Conservation (phyloP, 2,329 filamentous ascomycete species). For the Lecanicillium sp. region DNA sequence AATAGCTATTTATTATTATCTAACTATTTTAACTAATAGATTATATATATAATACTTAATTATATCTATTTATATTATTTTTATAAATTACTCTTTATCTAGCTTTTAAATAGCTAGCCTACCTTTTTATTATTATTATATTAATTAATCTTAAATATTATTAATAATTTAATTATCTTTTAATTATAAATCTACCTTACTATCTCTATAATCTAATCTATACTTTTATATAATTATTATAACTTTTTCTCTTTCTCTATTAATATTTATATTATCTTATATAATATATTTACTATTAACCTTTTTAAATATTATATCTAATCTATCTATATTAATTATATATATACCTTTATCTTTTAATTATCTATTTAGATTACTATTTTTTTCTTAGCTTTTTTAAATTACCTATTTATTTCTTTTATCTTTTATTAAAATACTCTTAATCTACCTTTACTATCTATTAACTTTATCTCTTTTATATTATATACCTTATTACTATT, state of each 20-base stretch:
- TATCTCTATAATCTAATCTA: not conserved
- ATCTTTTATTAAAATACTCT: not conserved
- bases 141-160: not conserved
- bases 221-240: constrained; percentile 1
- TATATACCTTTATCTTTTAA: not conserved
- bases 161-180: not conserved
- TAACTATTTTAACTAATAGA: too few species aligned
- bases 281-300: not conserved
- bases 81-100: constrained; percentile 1
- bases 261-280: not conserved
- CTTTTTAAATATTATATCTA: not conserved
- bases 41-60: too few species aligned
- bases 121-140: not conserved
- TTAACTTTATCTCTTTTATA: not conserved
- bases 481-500: too few species aligned
- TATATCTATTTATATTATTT: not conserved
- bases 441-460: not conserved
- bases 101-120: not conserved
- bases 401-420: not conserved
- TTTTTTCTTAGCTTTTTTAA: too few species aligned
- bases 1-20: too few species aligned
- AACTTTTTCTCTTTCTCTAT: not conserved
- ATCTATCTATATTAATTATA: not conserved
- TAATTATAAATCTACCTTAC: not conserved
- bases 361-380: not conserved